phyloP scores from a whole-genome alignment of 164 flowering plant genomes.

The Chimonanthus salicifolius region DNA sequence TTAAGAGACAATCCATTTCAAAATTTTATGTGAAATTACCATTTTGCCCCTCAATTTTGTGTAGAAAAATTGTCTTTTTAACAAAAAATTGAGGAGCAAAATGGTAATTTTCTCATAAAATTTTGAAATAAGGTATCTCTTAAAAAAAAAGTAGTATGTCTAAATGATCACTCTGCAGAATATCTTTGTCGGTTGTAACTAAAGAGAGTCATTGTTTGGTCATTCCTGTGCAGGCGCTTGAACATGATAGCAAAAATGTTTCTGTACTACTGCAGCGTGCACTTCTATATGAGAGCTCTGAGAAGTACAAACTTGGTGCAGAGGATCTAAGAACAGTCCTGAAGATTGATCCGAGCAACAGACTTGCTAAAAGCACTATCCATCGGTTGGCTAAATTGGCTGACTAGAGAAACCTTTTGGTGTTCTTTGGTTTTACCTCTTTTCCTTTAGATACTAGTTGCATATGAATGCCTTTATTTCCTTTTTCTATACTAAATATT shows the following conservation, averaged over 20 bases:
- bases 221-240: conserved; percentile 60
- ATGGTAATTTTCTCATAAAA: no score
- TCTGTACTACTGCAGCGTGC: conserved; percentile 88
- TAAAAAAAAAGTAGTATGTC: no score
- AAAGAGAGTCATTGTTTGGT: background rate
- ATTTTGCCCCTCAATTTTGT: no score
- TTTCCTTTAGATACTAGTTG: conserved; percentile 11
- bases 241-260: conserved; percentile 55
- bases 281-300: conserved; percentile 91
- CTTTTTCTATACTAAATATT: conserved; percentile 8
- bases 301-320: conserved; percentile 95
- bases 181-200: background rate
- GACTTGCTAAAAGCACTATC: conserved; percentile 89
- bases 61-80: no score
- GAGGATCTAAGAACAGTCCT: conserved; percentile 87
- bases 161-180: no score
- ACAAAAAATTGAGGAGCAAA: no score
- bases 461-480: conserved; percentile 8
- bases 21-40: no score
- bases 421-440: conserved; percentile 5
- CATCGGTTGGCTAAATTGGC: conserved; percentile 85
- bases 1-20: no score
- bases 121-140: no score
- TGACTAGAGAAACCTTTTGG: conserved; percentile 26
- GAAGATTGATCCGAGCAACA: conserved; percentile 85